Evolutionary conservation across 345 rosid genomes (phyloP), one percentile per base, ranked within the genome.

Genomic region (Hibiscus syriacus): DNA sequence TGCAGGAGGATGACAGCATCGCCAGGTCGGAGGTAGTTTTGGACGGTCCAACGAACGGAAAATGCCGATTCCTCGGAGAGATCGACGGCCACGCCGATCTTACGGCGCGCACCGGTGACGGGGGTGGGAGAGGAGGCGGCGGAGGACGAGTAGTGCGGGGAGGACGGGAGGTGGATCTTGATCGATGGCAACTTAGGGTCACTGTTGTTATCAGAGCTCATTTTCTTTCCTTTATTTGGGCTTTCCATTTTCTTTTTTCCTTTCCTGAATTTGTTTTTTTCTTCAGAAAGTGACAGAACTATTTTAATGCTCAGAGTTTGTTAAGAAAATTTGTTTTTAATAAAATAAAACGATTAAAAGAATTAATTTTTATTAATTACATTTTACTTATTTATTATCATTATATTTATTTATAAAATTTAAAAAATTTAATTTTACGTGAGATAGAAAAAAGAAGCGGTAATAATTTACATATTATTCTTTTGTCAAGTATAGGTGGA

Each of bases 1-100:
- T 94, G 99, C 81, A 94, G 85, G 61, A 94, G 86, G 77, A 94
- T 74, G 74, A 91, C 96, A 49, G 92, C 92, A 69, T 94, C 97
- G 0, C 99, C 99, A 8, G 91, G 97, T 52, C 99, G 99, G 75
- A 91, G 71, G 84, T 94, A 94, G 73, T 94, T 82, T 56, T 80
- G 63, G 55, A 89, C 95, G n/a, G 98, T 87, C 98, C 98, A 93
- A 70, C 77, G 82, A 67, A 93, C 97, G 48, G 98, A 92, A 78
- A 71, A 80, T 29, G 97, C 87, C 57, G 90, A 83, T 53, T 91
- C 97, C 55, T 87, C 92, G 65, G 99, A 91, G 55, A 91, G 92
- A 73, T 94, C 99, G 59, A 94, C 96, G 29, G 98, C 99, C 22
- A 94, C 93, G 50, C 98, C 99, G 74, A 94, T 84, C 85, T 80